Percentiles rank a stretch among this genome's conserved stretches.
Conservation (phyloP, 2,329 filamentous ascomycete species). For the Claviceps sp. region DNA sequence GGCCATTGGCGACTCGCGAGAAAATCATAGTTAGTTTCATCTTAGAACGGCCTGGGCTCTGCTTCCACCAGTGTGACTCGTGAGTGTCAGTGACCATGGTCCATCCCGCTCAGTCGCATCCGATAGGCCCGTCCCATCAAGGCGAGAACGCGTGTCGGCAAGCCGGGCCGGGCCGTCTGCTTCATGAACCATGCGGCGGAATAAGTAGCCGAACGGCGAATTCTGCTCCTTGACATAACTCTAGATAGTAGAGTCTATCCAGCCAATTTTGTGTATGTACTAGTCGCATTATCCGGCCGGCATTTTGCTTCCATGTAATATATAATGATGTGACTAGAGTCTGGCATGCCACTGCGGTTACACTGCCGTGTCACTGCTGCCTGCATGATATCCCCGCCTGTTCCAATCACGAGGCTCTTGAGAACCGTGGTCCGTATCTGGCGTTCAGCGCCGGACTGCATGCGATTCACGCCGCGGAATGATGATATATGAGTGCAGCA, state of each 20-base stretch:
- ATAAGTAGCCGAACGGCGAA: conserved; percentile 18
- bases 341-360: neutral
- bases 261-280: conserved; percentile 43
- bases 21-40: conserved; percentile 29
- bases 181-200: conserved; percentile 29
- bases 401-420: conserved; percentile 28
- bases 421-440: conserved; percentile 27
- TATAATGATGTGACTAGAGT: too few species aligned
- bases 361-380: neutral
- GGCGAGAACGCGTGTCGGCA: conserved; percentile 51
- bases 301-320: too few species aligned
- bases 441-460: conserved; percentile 31
- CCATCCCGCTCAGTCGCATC: conserved; percentile 46
- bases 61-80: too few species aligned
- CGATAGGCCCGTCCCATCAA: conserved; percentile 50
- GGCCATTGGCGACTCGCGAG: conserved; percentile 11
- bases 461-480: conserved; percentile 33
- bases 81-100: conserved; percentile 21
- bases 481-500: conserved; percentile 28
- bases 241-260: conserved; percentile 29
- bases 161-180: conserved; percentile 38
- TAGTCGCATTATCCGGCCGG: neutral
- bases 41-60: conserved; percentile 21
- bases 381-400: neutral
- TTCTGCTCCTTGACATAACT: conserved; percentile 48